Conservation (phyloP, 805 yeast species). For the Saturnispora silvae region DNA sequence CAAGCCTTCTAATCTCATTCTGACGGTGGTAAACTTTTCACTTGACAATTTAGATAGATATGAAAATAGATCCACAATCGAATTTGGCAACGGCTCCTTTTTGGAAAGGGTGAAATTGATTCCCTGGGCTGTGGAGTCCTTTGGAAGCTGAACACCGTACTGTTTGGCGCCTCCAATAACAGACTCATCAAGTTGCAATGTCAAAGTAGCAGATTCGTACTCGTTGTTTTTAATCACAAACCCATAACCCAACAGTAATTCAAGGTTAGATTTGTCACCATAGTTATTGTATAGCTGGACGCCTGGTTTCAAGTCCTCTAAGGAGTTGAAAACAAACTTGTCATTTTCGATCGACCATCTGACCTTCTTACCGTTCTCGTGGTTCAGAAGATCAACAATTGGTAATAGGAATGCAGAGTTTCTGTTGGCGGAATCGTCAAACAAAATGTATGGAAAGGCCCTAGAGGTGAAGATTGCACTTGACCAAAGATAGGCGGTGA, state of each 20-base stretch:
- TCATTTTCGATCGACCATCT: constrained; percentile 36
- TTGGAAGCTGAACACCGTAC: constrained; percentile 33
- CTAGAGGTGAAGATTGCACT: constrained; percentile 59
- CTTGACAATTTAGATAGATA: constrained; percentile 38
- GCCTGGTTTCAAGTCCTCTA: constrained; percentile 26
- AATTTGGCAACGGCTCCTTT: constrained; percentile 26
- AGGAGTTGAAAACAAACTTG: constrained; percentile 30
- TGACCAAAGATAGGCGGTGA: constrained; percentile 70
- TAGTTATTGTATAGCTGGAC: constrained; percentile 72
- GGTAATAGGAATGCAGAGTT: constrained; percentile 65
- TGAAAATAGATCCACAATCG: constrained; percentile 43
- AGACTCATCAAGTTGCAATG: constrained; percentile 41
- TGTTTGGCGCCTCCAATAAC: constrained; percentile 20
- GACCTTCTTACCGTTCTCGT: constrained; percentile 48
- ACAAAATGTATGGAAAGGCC: constrained; percentile 67
- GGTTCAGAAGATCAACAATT: constrained; percentile 67
- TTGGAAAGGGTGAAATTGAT: constrained; percentile 31
- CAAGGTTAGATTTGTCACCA: constrained; percentile 61
- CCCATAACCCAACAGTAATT: constrained; percentile 67
- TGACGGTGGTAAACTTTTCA: constrained; percentile 36
- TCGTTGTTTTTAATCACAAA: constrained; percentile 46
- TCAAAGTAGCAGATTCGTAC: constrained; percentile 47
- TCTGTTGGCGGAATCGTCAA: constrained; percentile 25
- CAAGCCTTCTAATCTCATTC: constrained; percentile 54
- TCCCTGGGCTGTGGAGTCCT: constrained; percentile 25